phyloP scores from a whole-genome alignment of 305 asterid species.

The Solanum hybrid region DNA sequence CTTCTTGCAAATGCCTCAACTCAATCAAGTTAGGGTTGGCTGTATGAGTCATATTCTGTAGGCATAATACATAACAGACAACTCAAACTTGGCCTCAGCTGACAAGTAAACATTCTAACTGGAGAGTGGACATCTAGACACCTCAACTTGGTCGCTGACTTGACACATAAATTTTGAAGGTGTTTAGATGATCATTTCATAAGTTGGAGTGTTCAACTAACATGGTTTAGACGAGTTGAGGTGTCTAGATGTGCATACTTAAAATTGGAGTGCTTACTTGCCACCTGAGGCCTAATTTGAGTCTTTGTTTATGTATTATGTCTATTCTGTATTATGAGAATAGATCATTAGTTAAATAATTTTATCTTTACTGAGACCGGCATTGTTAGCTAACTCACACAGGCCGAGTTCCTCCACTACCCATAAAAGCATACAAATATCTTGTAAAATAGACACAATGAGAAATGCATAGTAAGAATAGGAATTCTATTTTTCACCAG shows the following conservation, averaged over 20 bases:
- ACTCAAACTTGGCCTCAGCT: background rate
- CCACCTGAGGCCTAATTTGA: background rate
- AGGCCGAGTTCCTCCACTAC: background rate
- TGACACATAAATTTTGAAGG: background rate
- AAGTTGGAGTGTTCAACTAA: background rate
- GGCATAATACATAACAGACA: background rate
- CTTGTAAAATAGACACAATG: background rate
- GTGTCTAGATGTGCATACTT: background rate
- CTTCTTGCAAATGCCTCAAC: background rate
- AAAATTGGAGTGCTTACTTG: background rate
- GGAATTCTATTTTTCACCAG: conserved; percentile 19
- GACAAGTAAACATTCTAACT: background rate
- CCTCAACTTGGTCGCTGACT: too few species aligned
- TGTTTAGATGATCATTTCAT: background rate
- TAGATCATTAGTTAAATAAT: background rate
- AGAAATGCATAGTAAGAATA: background rate
- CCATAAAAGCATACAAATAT: background rate
- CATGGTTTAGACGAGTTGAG: background rate
- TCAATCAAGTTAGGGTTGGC: background rate
- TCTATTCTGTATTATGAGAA: background rate
- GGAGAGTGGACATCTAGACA: background rate
- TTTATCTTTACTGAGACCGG: background rate
- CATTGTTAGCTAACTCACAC: background rate
- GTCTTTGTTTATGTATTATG: background rate
- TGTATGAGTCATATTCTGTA: background rate